Evolutionary conservation across 371 early-diverging fungal genomes (phyloP), one percentile per base, ranked within the genome.

Genomic region (Rhizomucor miehei): DNA sequence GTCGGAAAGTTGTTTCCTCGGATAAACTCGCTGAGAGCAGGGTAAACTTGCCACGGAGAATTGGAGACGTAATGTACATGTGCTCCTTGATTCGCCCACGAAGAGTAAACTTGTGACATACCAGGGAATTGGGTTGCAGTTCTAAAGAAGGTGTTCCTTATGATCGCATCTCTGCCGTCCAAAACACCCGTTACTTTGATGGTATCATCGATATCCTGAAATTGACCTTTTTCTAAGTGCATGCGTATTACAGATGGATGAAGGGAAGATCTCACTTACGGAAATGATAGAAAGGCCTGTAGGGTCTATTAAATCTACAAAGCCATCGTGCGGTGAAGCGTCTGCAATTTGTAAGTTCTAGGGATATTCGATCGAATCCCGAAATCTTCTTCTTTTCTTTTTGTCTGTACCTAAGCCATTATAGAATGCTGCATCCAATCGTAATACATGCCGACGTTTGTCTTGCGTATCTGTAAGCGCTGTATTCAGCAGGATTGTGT

Each of bases 131-230:
- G 66, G 48, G 53, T 55, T 0, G 71, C 66, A 49, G 63, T 66
- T 13, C 63, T 52, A 51, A 78, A 75, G 25, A 78, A 75, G 0
- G 79, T 78, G 44, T 78, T 75, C 40, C 63, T 58, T 17, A 78
- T 59, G 36, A 78, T 71, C 1, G 64, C 68, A 43, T 78, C 75
- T 34, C 56, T 66, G 9, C 79, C 79, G 29, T 71, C 68, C 2
- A 75, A 54, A 9, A 80, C 54, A 37, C 77, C 73, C 12, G 84
- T 84, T 20, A 79, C 66, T 59, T 84, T 84, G 62, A 84, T 84
- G 23, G 84, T 84, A 52, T 84, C 84, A 51, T 84, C 84, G 39
- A 84, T 84, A 50, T 84, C 84, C 57, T 59, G 36, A 34, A 44
- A 14, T 16, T 19, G 11, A 34, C 29, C 8, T 48, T 12, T 3